Percentiles rank a stretch among this genome's conserved stretches.
phyloP scores from a whole-genome alignment of 192 early-diverging fungal species.

The Coemansia sp. region DNA sequence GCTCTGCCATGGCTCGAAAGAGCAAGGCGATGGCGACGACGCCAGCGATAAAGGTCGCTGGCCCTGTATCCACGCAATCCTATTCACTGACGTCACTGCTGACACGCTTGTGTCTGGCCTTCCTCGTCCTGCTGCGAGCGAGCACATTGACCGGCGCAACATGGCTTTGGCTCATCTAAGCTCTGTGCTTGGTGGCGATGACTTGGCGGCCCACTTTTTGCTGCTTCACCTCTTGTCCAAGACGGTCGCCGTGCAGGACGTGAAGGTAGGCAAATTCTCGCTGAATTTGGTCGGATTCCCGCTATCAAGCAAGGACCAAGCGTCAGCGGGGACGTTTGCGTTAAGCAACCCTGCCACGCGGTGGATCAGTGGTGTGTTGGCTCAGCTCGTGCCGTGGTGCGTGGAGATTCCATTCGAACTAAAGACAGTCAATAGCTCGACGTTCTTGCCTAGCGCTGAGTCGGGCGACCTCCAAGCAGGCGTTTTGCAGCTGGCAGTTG shows the following conservation, averaged over 20 bases:
- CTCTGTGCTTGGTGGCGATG: slow-evolving; percentile 59
- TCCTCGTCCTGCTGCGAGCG: background rate
- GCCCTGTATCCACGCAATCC: slow-evolving; percentile 54
- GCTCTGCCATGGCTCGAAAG: slow-evolving; percentile 22
- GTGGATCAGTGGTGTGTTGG: slow-evolving; percentile 39
- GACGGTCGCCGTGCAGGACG: slow-evolving; percentile 37
- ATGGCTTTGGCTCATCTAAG: slow-evolving; percentile 56
- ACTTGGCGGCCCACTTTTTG: slow-evolving; percentile 66
- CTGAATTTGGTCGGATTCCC: slow-evolving; percentile 65
- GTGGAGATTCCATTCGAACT: slow-evolving; percentile 66
- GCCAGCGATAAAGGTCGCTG: slow-evolving; percentile 5
- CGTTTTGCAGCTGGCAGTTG: slow-evolving; percentile 60
- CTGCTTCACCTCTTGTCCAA: slow-evolving; percentile 67
- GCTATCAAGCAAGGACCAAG: background rate
- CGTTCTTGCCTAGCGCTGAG: slow-evolving; percentile 60
- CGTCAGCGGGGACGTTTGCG: slow-evolving; percentile 10
- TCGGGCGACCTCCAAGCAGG: slow-evolving; percentile 59
- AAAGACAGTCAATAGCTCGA: slow-evolving; percentile 57
- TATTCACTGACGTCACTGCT: slow-evolving; percentile 5
- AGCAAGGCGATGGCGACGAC: slow-evolving; percentile 8
- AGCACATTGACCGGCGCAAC: slow-evolving; percentile 17
- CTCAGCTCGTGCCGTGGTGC: slow-evolving; percentile 55
- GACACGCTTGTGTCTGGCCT: slow-evolving; percentile 14
- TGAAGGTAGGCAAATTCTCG: slow-evolving; percentile 67
- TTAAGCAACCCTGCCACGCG: slow-evolving; percentile 32